Conservation (phyloP, 192 early-diverging fungal genomes). For the Coemansia sp. region DNA sequence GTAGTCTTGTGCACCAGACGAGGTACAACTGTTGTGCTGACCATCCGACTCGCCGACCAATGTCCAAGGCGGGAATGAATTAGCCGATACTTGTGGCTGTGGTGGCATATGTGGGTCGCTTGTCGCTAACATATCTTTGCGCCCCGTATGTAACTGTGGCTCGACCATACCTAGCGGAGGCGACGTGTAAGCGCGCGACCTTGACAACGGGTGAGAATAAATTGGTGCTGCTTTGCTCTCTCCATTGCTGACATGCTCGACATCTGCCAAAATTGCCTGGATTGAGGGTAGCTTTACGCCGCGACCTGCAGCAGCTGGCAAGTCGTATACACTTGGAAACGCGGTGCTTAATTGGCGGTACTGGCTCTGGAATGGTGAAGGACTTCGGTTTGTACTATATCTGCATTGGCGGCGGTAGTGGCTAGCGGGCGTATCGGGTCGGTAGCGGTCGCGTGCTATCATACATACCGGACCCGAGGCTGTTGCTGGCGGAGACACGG, state of each 20-base stretch:
- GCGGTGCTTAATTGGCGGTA: background rate
- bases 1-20: background rate
- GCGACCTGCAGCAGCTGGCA: background rate
- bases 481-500: background rate
- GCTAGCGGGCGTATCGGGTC: slow-evolving; percentile 17
- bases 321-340: background rate
- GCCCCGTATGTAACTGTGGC: background rate
- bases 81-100: background rate
- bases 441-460: slow-evolving; percentile 29
- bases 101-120: background rate
- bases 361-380: slow-evolving; percentile 8
- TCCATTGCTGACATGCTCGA: background rate
- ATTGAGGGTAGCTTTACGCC: slow-evolving; percentile 41
- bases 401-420: background rate
- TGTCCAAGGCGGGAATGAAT: background rate
- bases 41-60: background rate
- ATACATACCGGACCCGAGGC: background rate
- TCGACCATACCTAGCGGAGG: slow-evolving; percentile 11
- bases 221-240: background rate
- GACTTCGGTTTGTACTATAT: background rate
- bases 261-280: slow-evolving; percentile 29
- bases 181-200: slow-evolving; percentile 34
- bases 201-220: background rate
- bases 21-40: background rate
- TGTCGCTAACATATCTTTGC: background rate